Conservation (phyloP, 2,329 filamentous ascomycete species). For the Alternaria hordeiaustralica region DNA sequence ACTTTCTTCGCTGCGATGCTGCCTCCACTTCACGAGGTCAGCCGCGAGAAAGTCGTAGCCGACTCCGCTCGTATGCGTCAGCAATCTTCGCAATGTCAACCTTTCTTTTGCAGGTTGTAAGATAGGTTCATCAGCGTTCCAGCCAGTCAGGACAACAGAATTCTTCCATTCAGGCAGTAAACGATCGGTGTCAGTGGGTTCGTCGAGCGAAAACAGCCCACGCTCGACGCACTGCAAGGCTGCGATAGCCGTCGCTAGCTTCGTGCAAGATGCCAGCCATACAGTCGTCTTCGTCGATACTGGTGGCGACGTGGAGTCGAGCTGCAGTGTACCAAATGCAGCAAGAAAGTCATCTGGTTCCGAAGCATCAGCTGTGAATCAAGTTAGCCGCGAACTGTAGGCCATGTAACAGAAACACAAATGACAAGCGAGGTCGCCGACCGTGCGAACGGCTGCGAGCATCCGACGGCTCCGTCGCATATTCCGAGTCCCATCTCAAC, state of each 20-base stretch:
- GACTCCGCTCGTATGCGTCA: constrained; percentile 37
- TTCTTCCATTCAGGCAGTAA: constrained; percentile 35
- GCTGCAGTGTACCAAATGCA: constrained; percentile 22
- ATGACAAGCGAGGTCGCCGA: background rate
- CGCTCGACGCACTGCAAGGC: constrained; percentile 41
- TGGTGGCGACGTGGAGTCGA: constrained; percentile 17
- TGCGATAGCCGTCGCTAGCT: constrained; percentile 35
- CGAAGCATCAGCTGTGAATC: background rate
- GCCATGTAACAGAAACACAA: constrained; percentile 1
- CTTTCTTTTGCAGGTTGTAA: constrained; percentile 24
- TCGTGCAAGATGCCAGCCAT: constrained; percentile 43
- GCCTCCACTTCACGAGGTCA: constrained; percentile 21
- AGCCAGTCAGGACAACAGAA: constrained; percentile 25
- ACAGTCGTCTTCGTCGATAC: constrained; percentile 31
- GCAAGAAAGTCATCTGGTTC: constrained; percentile 17
- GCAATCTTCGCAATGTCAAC: constrained; percentile 28
- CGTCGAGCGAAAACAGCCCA: constrained; percentile 33
- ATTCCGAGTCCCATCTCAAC: background rate
- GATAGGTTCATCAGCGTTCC: constrained; percentile 13
- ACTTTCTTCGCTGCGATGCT: constrained; percentile 14
- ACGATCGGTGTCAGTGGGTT: constrained; percentile 25
- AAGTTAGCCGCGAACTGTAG: background rate
- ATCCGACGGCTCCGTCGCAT: background rate
- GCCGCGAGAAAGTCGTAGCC: constrained; percentile 28
- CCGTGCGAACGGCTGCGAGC: constrained; percentile 2